A percentile compares a stretch with the other conserved stretches of the same genome.
These are phyloP conservation scores for Bassia scoparia DNA, from an alignment of 148 eudicot genomes.

Conservation along the genomic window DNA sequence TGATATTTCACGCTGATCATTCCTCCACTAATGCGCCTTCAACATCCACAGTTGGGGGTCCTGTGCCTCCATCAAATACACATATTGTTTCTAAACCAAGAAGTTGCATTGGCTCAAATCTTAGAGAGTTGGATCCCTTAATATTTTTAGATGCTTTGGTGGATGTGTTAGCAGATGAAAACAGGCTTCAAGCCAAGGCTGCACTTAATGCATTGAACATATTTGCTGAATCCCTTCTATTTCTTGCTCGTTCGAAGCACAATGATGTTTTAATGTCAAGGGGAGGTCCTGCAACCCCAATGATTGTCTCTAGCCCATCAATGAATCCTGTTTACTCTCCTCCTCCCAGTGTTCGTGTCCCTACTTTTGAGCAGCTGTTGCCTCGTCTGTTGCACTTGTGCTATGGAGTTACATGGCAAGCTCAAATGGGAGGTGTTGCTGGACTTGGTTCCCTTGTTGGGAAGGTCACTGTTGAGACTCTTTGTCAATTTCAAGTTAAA, in stretches of 20 bases:
- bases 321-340: slow-evolving; percentile 97
- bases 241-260: slow-evolving; percentile 74
- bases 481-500: slow-evolving; percentile 76
- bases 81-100: slow-evolving; percentile 44
- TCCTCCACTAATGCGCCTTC: slow-evolving; percentile 40
- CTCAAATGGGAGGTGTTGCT: slow-evolving; percentile 92
- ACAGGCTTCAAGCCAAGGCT: slow-evolving; percentile 90
- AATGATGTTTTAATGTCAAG: slow-evolving; percentile 65
- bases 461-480: slow-evolving; percentile 88
- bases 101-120: slow-evolving; percentile 49
- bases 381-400: slow-evolving; percentile 92
- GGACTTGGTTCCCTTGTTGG: slow-evolving; percentile 95
- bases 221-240: slow-evolving; percentile 78
- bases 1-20: slow-evolving; percentile 72
- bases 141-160: slow-evolving; percentile 93
- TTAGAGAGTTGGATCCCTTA: slow-evolving; percentile 90
- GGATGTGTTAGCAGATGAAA: slow-evolving; percentile 89
- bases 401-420: slow-evolving; percentile 93
- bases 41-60: slow-evolving; percentile 48
- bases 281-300: slow-evolving; percentile 93
- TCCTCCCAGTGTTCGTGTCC: slow-evolving; percentile 87
- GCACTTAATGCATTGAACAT: slow-evolving; percentile 71
- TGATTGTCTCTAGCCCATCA: slow-evolving; percentile 97
- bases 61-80: slow-evolving; percentile 43
- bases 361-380: slow-evolving; percentile 89